Evolutionary conservation across 2,329 filamentous ascomycete genomes (phyloP).

Genomic region (Didymella pinodella): DNA sequence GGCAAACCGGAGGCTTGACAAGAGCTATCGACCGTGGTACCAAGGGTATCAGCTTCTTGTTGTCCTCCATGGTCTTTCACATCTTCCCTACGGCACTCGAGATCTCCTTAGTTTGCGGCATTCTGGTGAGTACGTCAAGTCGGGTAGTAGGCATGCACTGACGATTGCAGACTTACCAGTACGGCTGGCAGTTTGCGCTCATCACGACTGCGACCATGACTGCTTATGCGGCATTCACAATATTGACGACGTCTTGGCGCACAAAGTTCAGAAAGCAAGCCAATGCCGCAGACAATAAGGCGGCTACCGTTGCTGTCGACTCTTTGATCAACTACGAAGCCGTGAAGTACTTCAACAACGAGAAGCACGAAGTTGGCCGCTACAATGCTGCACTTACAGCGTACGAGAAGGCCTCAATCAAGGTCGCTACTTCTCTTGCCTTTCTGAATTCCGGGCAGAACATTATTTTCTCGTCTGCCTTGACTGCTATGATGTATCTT

Average conservation of each 20-base stretch:
- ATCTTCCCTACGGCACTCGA: constrained; percentile 92
- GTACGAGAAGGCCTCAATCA: constrained; percentile 95
- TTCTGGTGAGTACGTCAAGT: constrained; percentile 63
- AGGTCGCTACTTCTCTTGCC: constrained; percentile 91
- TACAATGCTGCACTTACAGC: constrained; percentile 86
- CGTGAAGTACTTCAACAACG: constrained; percentile 99
- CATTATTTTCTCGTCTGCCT: constrained; percentile 91
- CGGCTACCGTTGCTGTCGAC: constrained; percentile 93
- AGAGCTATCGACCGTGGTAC: constrained; percentile 95
- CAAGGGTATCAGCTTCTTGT: constrained; percentile 95
- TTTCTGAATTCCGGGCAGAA: constrained; percentile 96
- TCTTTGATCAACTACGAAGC: constrained; percentile 99
- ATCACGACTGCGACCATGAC: constrained; percentile 92
- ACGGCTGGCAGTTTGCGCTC: constrained; percentile 87
- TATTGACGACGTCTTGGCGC: constrained; percentile 94
- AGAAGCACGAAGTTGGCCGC: constrained; percentile 88
- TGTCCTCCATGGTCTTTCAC: constrained; percentile 99
- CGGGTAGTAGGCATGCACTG: constrained; percentile 10
- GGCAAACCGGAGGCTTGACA: constrained; percentile 93
- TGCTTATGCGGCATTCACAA: constrained; percentile 95
- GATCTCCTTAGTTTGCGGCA: constrained; percentile 94
- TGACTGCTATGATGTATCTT: constrained; percentile 98
- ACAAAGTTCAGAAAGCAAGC: constrained; percentile 95
- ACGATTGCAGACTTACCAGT: constrained; percentile 78
- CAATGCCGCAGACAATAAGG: constrained; percentile 95